These are phyloP conservation scores for Clohesyomyces aquaticus DNA, from an alignment of 495 filamentous ascomycete genomes.

Conservation along the genomic window DNA sequence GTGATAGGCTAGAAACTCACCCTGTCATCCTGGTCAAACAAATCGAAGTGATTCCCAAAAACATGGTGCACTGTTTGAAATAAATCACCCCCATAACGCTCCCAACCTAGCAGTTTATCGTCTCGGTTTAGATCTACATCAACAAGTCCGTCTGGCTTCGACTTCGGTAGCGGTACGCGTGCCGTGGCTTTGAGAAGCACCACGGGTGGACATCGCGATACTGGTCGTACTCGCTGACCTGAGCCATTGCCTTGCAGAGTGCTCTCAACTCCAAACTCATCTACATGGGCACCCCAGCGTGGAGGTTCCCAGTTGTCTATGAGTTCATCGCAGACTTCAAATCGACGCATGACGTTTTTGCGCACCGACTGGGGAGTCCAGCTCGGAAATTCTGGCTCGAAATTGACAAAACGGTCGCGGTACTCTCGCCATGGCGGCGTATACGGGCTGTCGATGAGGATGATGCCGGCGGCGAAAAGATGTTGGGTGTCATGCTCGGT, in stretches of 20 bases:
- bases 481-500: background rate
- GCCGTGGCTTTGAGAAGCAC: background rate
- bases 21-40: background rate
- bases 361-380: background rate
- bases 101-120: background rate
- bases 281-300: background rate
- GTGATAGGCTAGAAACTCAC: background rate
- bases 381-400: background rate
- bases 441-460: background rate
- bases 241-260: background rate
- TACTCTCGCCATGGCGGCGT: background rate
- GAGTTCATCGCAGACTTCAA: slow-evolving; percentile 1
- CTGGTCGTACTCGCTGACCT: background rate
- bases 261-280: background rate
- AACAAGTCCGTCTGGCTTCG: background rate
- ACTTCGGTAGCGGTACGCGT: background rate
- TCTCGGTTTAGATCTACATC: background rate
- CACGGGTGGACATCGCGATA: background rate
- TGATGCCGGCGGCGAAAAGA: background rate
- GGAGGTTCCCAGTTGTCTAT: background rate
- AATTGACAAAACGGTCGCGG: slow-evolving; percentile 1
- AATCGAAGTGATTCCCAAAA: background rate
- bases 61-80: slow-evolving; percentile 1
- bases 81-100: background rate
- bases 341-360: background rate